Evolutionary conservation across 2,329 filamentous ascomycete species (phyloP).

Genomic region (Aspergillus bombycis): DNA sequence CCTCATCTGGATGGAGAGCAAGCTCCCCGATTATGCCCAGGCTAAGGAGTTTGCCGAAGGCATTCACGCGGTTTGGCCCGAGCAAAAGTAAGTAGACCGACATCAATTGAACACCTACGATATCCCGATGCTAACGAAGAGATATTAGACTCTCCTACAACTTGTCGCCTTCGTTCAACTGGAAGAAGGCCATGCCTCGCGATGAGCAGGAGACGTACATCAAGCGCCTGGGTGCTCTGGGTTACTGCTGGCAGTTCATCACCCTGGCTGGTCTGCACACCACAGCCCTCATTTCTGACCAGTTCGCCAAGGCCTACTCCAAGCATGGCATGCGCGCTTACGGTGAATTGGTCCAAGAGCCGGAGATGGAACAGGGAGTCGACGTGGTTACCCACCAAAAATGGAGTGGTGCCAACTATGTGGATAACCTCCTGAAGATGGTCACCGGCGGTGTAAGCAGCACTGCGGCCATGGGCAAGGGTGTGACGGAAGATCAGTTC

Average conservation of each 20-base stretch:
- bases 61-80: slow-evolving; percentile 91
- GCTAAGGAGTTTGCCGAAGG: slow-evolving; percentile 91
- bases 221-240: slow-evolving; percentile 77
- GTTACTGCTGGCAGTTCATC: slow-evolving; percentile 99
- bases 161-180: slow-evolving; percentile 98
- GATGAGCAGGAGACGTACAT: slow-evolving; percentile 98
- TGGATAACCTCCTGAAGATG: slow-evolving; percentile 96
- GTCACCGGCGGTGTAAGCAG: slow-evolving; percentile 89
- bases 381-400: slow-evolving; percentile 99
- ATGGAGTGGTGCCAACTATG: slow-evolving; percentile 94
- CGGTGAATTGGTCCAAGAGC: slow-evolving; percentile 95
- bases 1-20: slow-evolving; percentile 99
- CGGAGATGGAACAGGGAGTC: slow-evolving; percentile 86
- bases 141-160: slow-evolving; percentile 86
- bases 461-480: slow-evolving; percentile 95
- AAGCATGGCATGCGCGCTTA: slow-evolving; percentile 91
- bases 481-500: slow-evolving; percentile 98
- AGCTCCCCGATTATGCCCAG: slow-evolving; percentile 87
- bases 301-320: slow-evolving; percentile 82
- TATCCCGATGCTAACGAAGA: slow-evolving; percentile 19
- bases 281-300: slow-evolving; percentile 87
- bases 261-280: slow-evolving; percentile 97
- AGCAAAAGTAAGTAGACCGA: slow-evolving; percentile 78
- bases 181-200: slow-evolving; percentile 94
- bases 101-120: background rate